Evolutionary conservation across 768 basidiomycete species (phyloP), one percentile per base, ranked within the genome.

Genomic region (Suillus clintonianus): DNA sequence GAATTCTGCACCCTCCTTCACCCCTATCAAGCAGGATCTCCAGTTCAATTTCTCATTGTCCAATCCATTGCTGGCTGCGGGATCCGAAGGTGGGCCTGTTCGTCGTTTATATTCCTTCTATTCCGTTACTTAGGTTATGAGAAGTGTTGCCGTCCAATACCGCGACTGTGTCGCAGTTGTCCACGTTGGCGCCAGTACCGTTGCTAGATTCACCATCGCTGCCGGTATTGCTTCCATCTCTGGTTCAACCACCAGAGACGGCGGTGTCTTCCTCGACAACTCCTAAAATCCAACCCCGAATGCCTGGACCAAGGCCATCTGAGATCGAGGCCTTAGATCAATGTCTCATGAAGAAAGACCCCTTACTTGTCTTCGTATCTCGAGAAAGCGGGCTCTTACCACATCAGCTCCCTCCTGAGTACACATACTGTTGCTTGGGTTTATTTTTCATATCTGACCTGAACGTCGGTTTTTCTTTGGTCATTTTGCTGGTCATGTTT

Each of bases 251-350:
- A 13, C 39, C 11, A 11, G 24, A 57, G 7, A 27, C 39, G 6
- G 58, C 19, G 13, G 14, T 34, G 27, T 22, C 39, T 11, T 37
- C 30, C 6, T 41, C 32, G 11, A 13, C 15, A 45, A 22, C 42
- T 42, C 62, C 13, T 5, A 13, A 57, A 37, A 22, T 47, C 13
- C 54, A 32, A 43, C 61, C 17, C 30, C 61, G 4, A n/a, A 8
- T 45, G 6, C 61, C 41, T 34, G 30, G 15, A 43, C 54, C 17
- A 22, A 41, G 81, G 58, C 84, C 85, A 2, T 69, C 72, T 6
- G 85, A 86, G 64, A 67, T 85, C 6, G 71, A 77, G 56, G 76
- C 76, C 0, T 66, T 86, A 3, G 60, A 80, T n/a, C 76, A 83
- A 41, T 77, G 80, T 5, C 81, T 80, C 39, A 59, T 76, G 5